These are phyloP conservation scores for Striga hermonthica DNA, from an alignment of 305 asterid genomes.

Conservation along the genomic window DNA sequence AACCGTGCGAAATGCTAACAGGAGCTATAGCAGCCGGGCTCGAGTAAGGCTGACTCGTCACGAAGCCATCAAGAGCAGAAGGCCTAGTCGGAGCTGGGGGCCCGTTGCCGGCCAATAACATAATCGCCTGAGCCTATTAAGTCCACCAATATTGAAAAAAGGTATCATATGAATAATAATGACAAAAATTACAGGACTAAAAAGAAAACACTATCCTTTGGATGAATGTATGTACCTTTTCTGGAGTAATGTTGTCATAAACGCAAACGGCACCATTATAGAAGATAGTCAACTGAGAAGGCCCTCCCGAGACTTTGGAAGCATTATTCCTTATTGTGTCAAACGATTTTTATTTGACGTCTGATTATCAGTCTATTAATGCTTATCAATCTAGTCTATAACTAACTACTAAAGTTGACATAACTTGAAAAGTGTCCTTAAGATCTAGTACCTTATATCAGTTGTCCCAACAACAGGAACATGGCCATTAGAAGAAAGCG, in stretches of 20 bases:
- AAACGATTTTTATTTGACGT: no score
- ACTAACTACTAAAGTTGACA: no score
- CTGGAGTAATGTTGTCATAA: conserved; percentile 65
- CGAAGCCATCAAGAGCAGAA: conserved; percentile 45
- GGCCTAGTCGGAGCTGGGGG: conserved; percentile 43
- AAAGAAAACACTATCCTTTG: background rate
- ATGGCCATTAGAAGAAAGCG: conserved; percentile 36
- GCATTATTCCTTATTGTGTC: conserved; percentile 36
- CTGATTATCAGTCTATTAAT: background rate
- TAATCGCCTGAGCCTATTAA: conserved; percentile 81
- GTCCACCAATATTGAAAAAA: conserved; percentile 10
- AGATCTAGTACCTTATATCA: conserved; percentile 60
- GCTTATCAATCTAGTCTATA: no score
- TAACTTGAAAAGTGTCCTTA: background rate
- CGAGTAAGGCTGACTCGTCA: conserved; percentile 40
- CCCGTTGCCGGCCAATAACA: conserved; percentile 85
- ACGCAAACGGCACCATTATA: conserved; percentile 85
- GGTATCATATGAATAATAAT: background rate
- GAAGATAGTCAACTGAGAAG: conserved; percentile 80
- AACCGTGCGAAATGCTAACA: conserved; percentile 36
- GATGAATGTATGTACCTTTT: conserved; percentile 45
- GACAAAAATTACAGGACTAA: conserved; percentile 1
- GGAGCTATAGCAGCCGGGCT: conserved; percentile 42
- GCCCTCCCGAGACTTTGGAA: conserved; percentile 40
- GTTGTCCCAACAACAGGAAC: conserved; percentile 56